Evolutionary conservation across 1,284 basidiomycete species (phyloP).

Genomic region (Ceratobasidium sp.): DNA sequence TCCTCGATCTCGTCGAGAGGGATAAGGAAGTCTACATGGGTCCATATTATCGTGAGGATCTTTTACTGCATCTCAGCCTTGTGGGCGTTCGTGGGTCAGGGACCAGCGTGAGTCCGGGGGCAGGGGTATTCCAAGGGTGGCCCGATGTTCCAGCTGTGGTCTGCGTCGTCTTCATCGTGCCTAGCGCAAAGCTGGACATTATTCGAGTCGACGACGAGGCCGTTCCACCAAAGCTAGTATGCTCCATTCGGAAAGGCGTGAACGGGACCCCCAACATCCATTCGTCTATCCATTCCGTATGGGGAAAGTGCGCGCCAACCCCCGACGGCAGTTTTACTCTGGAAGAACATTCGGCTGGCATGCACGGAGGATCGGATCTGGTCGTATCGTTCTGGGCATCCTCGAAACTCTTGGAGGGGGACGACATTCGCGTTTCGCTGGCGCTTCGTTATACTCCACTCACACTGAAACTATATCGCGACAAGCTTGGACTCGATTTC

Average conservation of each 20-base stretch:
- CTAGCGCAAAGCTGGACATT: background rate
- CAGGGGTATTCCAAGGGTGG: background rate
- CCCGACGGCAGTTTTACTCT: constrained; percentile 3
- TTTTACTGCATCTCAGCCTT: constrained; percentile 13
- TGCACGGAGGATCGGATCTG: constrained; percentile 14
- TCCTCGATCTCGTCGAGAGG: background rate
- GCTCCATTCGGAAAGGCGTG: no score
- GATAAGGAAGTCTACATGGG: background rate
- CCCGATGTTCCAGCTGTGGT: background rate
- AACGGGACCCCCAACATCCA: background rate
- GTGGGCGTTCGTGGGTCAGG: background rate
- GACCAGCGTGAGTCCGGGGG: background rate
- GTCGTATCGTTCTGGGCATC: constrained; percentile 20
- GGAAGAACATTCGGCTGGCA: constrained; percentile 13
- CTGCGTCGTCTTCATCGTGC: constrained; percentile 28
- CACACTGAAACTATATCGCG: background rate
- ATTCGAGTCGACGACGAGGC: constrained; percentile 6
- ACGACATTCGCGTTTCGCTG: background rate
- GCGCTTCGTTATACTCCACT: constrained; percentile 9
- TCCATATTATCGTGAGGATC: background rate
- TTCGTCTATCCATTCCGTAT: constrained; percentile 6
- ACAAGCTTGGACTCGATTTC: background rate
- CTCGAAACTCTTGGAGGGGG: background rate
- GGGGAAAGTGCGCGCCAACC: constrained; percentile 18
- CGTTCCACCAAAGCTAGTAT: background rate